Percentiles rank a stretch among this genome's conserved stretches.
Evolutionary conservation across 306 rosid species (phyloP).

Genomic region (Abrus pulchellus): DNA sequence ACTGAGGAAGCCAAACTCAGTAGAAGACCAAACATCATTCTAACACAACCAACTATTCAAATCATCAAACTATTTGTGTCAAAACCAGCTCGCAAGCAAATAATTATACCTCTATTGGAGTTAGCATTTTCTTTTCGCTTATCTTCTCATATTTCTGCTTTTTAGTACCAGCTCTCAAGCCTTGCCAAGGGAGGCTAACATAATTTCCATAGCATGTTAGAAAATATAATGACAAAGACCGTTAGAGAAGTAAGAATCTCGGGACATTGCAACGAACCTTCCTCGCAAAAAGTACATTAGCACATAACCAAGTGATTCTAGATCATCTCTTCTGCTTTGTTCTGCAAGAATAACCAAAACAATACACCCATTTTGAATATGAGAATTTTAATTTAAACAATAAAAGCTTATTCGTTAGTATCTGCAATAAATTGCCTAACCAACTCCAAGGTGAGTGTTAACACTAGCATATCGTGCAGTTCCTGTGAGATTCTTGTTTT

Average conservation of each 20-base stretch:
- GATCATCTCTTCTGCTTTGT: conserved; percentile 99
- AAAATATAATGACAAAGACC: conserved; percentile 32
- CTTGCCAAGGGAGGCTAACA: conserved; percentile 99
- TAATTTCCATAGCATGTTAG: conserved; percentile 32
- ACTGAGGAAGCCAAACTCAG: not conserved
- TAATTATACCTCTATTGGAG: conserved; percentile 83
- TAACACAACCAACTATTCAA: conserved; percentile 15
- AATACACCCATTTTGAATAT: conserved; percentile 5
- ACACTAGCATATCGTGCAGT: conserved; percentile 99
- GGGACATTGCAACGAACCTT: conserved; percentile 64
- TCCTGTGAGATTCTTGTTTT: conserved; percentile 99
- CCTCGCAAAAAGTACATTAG: conserved; percentile 98
- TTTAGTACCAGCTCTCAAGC: conserved; percentile 92
- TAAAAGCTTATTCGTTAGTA: conserved; percentile 35
- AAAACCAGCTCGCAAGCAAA: conserved; percentile 39
- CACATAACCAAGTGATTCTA: conserved; percentile 97
- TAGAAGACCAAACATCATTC: conserved; percentile 13
- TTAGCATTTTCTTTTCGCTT: conserved; percentile 97
- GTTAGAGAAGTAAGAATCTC: not conserved
- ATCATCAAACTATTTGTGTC: not conserved
- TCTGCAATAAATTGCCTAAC: conserved; percentile 52
- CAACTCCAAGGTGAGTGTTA: conserved; percentile 98
- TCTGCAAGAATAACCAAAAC: conserved; percentile 64
- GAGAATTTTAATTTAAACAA: not conserved
- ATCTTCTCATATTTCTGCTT: conserved; percentile 98